Evolutionary conservation across 805 yeast genomes (phyloP), one percentile per base, ranked within the genome.

Genomic region (Kuraishia piskuri): DNA sequence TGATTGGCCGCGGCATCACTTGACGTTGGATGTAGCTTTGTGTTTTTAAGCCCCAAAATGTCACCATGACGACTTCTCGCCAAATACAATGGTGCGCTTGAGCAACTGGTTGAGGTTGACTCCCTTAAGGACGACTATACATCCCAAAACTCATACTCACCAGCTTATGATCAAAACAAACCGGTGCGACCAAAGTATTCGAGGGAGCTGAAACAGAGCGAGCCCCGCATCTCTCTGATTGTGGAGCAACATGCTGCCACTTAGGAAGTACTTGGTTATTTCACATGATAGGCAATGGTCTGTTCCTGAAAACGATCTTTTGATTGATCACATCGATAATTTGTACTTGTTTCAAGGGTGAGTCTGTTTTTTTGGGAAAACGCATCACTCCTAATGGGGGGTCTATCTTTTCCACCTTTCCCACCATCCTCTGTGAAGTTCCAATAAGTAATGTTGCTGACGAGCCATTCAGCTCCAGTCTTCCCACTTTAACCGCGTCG

Each of bases 261-360:
- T 3, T 4, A 20, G 40, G 36, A n/a, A 10, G 36, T 6, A 12
- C n/a, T 14, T 31, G 14, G 40, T 12, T 12, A n/a, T 31, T 31
- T 71, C 63, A 85, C 91, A 86, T 86, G 50, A 86, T 82, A 3
- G 95, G 95, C 51, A 88, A 69, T 0, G 95, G 94, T 57, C 95
- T 73, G 45, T 79, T 78, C 50, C 74, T 78, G 62, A 88, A 88
- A 8, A 84, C 73, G 20, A 86, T 66, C 61, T 84, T 85, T 56
- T 77, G 74, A 31, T 68, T 68, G 2, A 88, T 74, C 1, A 88
- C 68, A 62, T 86, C 92, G 9, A 83, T 67, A 58, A 86, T 67
- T 56, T 79, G 70, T 3, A 85, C 76, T 2, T 64, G 58, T 2
- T 67, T 65, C 9, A 64, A 64, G 17, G 25, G 47, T 3, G 40